Evolutionary conservation across 129 eudicot genomes (phyloP), one percentile per base, ranked within the genome.

Genomic region (Chrysanthemum seticuspe): DNA sequence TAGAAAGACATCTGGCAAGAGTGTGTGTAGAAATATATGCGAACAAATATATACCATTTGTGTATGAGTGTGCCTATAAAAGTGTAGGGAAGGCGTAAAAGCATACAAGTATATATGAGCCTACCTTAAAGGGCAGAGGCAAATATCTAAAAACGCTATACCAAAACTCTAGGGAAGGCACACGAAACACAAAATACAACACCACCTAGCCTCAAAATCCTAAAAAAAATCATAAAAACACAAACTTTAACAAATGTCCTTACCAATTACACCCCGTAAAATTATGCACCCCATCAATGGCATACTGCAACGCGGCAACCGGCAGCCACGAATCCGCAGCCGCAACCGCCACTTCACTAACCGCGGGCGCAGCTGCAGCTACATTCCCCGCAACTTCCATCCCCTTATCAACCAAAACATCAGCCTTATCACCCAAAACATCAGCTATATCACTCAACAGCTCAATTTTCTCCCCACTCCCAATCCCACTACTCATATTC

Each of bases 241-340:
- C 7, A 52, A 52, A 18, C 25, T 77, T 68, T 55, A 13, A 10
- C 4, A n/a, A 1, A 74, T 10, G 29, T 11, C 13, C 78, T 75
- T 68, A 92, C 97, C 97, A 92, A 18, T 79, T 71, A 19, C 79
- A 62, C 25, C 97, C 97, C 9, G 91, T 85, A 48, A 53, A 70
- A 65, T 12, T 64, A 74, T 92, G 97, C 56, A 92, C 62, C 51
- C 80, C 78, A 66, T 89, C 94, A 70, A 89, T 92, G 34, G 82
- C 73, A 67, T 92, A 80, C 70, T 89, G 97, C 83, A 92, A 83
- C 0, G 83, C 87, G 4, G 91, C 91, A 74, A 92, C 94, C 0
- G 97, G 96, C 5, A 69, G 67, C 76, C 80, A 87, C 4, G 97
- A 92, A 74, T 89, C 97, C 0, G 94, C 96, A 57, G 91, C 86